Percentiles rank a stretch among this genome's conserved stretches.
These are phyloP conservation scores for Periconia digitata DNA, from an alignment of 2,329 filamentous ascomycete genomes.

Conservation along the genomic window DNA sequence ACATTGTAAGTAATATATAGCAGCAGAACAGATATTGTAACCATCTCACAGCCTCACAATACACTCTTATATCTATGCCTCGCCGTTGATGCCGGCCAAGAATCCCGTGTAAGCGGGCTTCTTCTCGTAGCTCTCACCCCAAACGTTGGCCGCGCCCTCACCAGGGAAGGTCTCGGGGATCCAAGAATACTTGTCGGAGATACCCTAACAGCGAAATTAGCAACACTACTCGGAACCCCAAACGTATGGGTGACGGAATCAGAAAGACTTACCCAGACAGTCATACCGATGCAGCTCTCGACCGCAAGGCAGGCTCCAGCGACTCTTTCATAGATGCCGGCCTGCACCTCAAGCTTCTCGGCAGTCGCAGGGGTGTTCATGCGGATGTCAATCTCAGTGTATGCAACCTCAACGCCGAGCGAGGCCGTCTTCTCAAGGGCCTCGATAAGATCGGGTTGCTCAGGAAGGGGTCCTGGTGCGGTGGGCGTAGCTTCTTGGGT, in stretches of 20 bases:
- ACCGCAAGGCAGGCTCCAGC: slow-evolving; percentile 42
- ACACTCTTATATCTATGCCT: too few species aligned
- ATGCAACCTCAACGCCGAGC: slow-evolving; percentile 59
- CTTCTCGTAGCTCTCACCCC: slow-evolving; percentile 34
- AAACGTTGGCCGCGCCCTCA: slow-evolving; percentile 41
- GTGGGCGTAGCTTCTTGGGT: slow-evolving; percentile 55
- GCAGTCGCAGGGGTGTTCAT: slow-evolving; percentile 50
- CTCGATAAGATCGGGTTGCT: slow-evolving; percentile 47
- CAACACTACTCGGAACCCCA: slow-evolving; percentile 1
- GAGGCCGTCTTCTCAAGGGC: slow-evolving; percentile 56
- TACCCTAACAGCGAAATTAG: slow-evolving; percentile 29
- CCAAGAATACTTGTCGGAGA: slow-evolving; percentile 46
- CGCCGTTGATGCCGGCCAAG: slow-evolving; percentile 21
- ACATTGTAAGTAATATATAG: too few species aligned
- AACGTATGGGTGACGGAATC: not conserved
- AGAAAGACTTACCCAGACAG: slow-evolving; percentile 46
- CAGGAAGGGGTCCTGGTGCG: slow-evolving; percentile 44
- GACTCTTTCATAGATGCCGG: slow-evolving; percentile 49
- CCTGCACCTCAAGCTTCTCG: slow-evolving; percentile 50
- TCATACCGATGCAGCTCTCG: slow-evolving; percentile 43
- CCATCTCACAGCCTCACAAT: not conserved
- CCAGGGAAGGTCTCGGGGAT: slow-evolving; percentile 41
- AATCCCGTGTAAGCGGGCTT: slow-evolving; percentile 41
- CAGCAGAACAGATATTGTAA: too few species aligned
- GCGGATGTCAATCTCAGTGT: slow-evolving; percentile 65